A percentile compares a stretch with the other conserved stretches of the same genome.
Evolutionary conservation across 2,329 filamentous ascomycete species (phyloP).

Genomic region (Colletotrichum gigasporum): DNA sequence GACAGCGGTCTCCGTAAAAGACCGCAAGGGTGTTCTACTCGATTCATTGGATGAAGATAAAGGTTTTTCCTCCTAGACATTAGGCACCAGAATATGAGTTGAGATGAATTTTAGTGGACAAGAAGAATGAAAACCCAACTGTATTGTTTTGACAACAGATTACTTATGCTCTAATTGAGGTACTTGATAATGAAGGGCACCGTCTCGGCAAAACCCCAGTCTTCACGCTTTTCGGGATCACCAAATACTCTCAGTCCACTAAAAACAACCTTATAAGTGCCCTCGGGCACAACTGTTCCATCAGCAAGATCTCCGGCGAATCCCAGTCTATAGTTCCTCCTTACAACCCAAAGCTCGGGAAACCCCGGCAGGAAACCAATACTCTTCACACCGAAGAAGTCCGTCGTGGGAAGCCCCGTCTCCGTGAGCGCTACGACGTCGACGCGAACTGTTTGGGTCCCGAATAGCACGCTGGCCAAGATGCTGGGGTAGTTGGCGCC

Average conservation of each 20-base stretch:
- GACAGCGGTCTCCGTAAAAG: no score
- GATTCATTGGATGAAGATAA: no score
- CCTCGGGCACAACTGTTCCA: slow-evolving; percentile 35
- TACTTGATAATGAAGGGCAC: slow-evolving; percentile 1
- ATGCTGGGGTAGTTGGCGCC: not conserved
- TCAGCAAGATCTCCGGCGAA: slow-evolving; percentile 36
- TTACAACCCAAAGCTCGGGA: slow-evolving; percentile 14
- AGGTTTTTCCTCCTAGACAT: no score
- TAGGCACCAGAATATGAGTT: no score
- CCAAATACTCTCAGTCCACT: slow-evolving; percentile 38
- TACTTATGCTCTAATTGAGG: not conserved
- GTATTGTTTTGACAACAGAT: not conserved
- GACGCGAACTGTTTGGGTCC: slow-evolving; percentile 29
- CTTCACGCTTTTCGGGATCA: slow-evolving; percentile 19
- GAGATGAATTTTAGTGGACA: no score
- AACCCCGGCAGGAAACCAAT: slow-evolving; percentile 33
- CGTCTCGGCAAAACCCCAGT: slow-evolving; percentile 10
- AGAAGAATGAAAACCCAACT: no score
- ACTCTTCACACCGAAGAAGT: slow-evolving; percentile 33
- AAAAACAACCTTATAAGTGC: slow-evolving; percentile 36
- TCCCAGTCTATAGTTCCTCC: not conserved
- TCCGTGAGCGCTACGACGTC: slow-evolving; percentile 34
- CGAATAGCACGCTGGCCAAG: slow-evolving; percentile 16
- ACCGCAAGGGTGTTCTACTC: no score
- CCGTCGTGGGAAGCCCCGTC: slow-evolving; percentile 5